These are phyloP conservation scores for Eucalyptus caleyi DNA, from an alignment of 345 rosid genomes.

Conservation along the genomic window DNA sequence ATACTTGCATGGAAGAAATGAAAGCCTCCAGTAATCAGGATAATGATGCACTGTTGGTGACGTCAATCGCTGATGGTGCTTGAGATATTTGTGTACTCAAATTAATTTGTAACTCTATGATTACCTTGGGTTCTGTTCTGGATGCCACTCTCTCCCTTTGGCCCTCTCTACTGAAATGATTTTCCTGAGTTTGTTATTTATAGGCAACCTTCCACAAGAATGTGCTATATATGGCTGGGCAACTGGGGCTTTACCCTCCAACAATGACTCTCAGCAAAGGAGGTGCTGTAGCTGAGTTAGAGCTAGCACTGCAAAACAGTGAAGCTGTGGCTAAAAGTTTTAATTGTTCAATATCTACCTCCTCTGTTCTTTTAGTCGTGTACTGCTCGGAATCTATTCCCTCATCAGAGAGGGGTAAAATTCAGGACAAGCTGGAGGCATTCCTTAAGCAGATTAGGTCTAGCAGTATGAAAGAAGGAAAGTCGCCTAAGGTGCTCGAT, in stretches of 20 bases:
- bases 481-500: conserved; percentile 16
- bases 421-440: conserved; percentile 48
- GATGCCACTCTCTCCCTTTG: background rate
- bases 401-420: conserved; percentile 35
- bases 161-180: background rate
- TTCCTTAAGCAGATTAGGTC: conserved; percentile 34
- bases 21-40: background rate
- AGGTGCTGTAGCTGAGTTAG: conserved; percentile 58
- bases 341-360: conserved; percentile 58
- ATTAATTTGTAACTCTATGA: background rate
- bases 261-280: conserved; percentile 57
- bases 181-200: background rate
- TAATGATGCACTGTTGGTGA: background rate
- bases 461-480: conserved; percentile 2
- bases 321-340: conserved; percentile 86
- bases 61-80: background rate
- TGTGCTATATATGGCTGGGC: conserved; percentile 94
- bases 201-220: conserved; percentile 89
- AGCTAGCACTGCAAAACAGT: conserved; percentile 74
- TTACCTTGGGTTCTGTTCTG: background rate
- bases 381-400: conserved; percentile 57
- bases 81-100: background rate
- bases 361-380: conserved; percentile 49
- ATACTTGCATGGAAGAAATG: background rate
- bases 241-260: conserved; percentile 89